These are phyloP conservation scores for Globisporangium nodosum DNA, from an alignment of 352 stramenopile genomes.

Conservation along the genomic window DNA sequence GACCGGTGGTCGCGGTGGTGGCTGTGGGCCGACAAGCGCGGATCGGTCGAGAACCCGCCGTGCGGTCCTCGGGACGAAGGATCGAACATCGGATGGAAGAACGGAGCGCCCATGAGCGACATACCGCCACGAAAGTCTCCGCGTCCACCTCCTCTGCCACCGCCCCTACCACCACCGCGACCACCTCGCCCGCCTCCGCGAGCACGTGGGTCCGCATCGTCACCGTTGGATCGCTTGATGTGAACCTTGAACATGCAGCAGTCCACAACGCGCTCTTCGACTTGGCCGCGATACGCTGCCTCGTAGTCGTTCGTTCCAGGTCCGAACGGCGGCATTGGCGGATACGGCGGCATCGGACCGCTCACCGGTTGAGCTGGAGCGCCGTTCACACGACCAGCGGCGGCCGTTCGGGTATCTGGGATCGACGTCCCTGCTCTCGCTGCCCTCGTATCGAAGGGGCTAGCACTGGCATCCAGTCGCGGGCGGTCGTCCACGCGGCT, in stretches of 20 bases:
- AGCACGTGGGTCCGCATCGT: not conserved
- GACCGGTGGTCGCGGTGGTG: not conserved
- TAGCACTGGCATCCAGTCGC: not conserved
- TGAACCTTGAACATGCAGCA: slow-evolving; percentile 37
- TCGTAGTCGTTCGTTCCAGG: slow-evolving; percentile 4
- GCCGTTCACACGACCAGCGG: too few relatives aligned
- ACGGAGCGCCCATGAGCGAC: slow-evolving; percentile 7
- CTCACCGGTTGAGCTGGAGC: not conserved
- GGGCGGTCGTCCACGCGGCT: not conserved
- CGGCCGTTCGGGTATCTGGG: not conserved
- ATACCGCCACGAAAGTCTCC: not conserved
- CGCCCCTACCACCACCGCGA: slow-evolving; percentile 13
- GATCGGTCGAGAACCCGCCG: not conserved
- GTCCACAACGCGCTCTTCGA: slow-evolving; percentile 24
- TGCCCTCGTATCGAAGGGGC: slow-evolving; percentile 3
- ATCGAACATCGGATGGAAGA: not conserved
- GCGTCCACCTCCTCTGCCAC: slow-evolving; percentile 11
- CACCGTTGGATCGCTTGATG: slow-evolving; percentile 15
- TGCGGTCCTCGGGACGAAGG: too few relatives aligned
- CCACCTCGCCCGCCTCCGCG: slow-evolving; percentile 2
- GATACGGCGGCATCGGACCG: slow-evolving; percentile 6
- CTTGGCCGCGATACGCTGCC: slow-evolving; percentile 17
- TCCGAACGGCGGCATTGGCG: slow-evolving; percentile 7
- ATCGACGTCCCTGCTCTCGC: not conserved
- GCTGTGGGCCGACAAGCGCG: not conserved